Base-by-base conservation (phyloP, 2,329 filamentous ascomycete species). In the Neofusicoccum cordaticola region DNA sequence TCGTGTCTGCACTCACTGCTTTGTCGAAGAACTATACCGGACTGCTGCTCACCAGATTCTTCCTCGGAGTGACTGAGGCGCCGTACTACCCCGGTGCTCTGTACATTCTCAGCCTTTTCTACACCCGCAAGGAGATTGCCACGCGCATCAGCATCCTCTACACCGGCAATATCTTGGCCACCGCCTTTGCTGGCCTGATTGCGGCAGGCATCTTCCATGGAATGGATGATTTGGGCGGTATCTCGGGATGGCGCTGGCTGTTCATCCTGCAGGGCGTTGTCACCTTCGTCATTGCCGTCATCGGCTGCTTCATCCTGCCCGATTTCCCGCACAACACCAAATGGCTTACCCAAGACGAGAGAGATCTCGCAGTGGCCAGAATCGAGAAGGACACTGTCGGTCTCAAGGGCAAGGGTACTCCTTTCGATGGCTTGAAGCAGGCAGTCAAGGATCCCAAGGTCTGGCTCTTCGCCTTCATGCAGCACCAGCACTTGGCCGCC, bases 121-220 rank as follows among this genome's bases (percentile, higher is more conserved):
- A 85, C 68, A 85, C 82, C 1, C 81, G 81, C 56, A 78, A 80
- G 35, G 83, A 85, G 66, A 71, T 85, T 12, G 79, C 79, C 2
- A 77, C 82, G 47, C 79, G 84, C 7, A 83, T 81, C 68, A 79
- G 79, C 19, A 79, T 84, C 56, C 80, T 86, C 64, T 85, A 84
- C 70, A 80, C 81, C 4, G 83, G 82, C 4, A 81, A 78, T 1
- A 72, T 84, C 27, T 76, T 85, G 34, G 79, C 78, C 60, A 81
- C 74, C 56, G 83, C 83, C 2, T 85, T 85, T 68, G 82, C 82
- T 15, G 83, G 81, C 34, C 75, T 85, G 35, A 83, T 86, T 56
- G 83, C 81, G 4, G 83, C 83, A 3, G 82, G 81, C 3, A 83
- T 85, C 35, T 74, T 82, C 8, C 69, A 73, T 27, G 80, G 80